Conservation (phyloP, 2,329 filamentous ascomycete species). For the Hypoxylon sp. region DNA sequence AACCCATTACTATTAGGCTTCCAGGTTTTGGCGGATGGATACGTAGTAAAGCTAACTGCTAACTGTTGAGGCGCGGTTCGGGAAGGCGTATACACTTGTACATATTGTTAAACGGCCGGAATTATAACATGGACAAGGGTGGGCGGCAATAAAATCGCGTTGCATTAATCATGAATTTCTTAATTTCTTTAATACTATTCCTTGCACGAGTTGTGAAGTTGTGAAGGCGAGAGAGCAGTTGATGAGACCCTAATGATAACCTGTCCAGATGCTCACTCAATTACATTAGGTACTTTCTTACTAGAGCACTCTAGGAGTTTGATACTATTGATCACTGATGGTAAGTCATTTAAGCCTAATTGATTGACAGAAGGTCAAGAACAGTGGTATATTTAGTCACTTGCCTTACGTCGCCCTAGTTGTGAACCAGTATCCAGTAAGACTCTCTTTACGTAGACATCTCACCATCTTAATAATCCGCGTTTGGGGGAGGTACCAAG, state of each 20-base stretch:
- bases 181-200: conserved; percentile 3
- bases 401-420: too few species aligned
- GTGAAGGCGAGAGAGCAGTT: background rate
- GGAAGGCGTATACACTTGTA: conserved; percentile 46
- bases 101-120: conserved; percentile 48
- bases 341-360: background rate
- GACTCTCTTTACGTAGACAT: background rate
- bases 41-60: conserved; percentile 20
- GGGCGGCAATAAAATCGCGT: conserved; percentile 48
- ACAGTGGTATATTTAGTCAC: too few species aligned
- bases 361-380: background rate
- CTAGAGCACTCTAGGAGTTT: background rate
- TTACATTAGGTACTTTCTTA: background rate
- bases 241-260: background rate
- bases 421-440: too few species aligned
- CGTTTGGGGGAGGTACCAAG: too few species aligned
- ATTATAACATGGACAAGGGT: conserved; percentile 40
- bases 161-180: conserved; percentile 43
- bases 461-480: background rate
- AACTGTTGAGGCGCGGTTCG: conserved; percentile 19
- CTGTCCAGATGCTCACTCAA: background rate
- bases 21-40: conserved; percentile 23
- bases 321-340: background rate
- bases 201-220: background rate
- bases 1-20: conserved; percentile 20